Conservation (phyloP, 2,329 filamentous ascomycete species). For the Aspergillus felis region DNA sequence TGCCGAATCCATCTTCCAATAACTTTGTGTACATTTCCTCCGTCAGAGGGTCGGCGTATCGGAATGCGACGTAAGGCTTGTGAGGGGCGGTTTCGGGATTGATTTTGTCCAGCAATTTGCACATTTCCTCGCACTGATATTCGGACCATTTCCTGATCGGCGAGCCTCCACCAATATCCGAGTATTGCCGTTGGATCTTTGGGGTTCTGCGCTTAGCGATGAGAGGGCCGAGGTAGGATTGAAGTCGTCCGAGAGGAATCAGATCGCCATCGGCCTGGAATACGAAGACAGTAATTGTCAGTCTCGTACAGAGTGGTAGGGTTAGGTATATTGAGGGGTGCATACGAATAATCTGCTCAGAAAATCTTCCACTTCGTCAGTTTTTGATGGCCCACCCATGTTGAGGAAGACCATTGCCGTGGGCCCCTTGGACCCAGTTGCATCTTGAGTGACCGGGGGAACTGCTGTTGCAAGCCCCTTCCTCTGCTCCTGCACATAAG, state of each 20-base stretch:
- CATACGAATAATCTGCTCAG: constrained; percentile 86
- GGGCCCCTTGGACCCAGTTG: constrained; percentile 67
- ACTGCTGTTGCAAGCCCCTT: constrained; percentile 56
- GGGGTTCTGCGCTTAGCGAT: constrained; percentile 84
- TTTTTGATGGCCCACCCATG: constrained; percentile 93
- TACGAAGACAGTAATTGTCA: constrained; percentile 6
- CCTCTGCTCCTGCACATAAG: constrained; percentile 22
- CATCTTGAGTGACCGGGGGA: constrained; percentile 76
- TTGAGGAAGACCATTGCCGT: constrained; percentile 99
- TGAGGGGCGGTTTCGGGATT: constrained; percentile 93
- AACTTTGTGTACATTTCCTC: constrained; percentile 87
- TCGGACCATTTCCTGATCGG: constrained; percentile 98
- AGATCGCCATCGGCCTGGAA: constrained; percentile 81
- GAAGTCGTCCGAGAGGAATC: constrained; percentile 89
- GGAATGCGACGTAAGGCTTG: constrained; percentile 95
- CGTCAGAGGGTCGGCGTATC: constrained; percentile 88
- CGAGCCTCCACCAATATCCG: constrained; percentile 92
- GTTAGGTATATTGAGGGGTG: constrained; percentile 6
- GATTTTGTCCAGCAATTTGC: constrained; percentile 87
- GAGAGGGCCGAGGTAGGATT: constrained; percentile 83
- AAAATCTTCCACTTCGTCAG: constrained; percentile 83
- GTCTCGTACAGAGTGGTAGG: background rate
- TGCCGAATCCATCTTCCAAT: constrained; percentile 83
- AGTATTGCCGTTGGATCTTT: constrained; percentile 95
- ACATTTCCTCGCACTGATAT: constrained; percentile 90